Evolutionary conservation across 2,329 filamentous ascomycete species (phyloP).

Genomic region (Penicillium sp.): DNA sequence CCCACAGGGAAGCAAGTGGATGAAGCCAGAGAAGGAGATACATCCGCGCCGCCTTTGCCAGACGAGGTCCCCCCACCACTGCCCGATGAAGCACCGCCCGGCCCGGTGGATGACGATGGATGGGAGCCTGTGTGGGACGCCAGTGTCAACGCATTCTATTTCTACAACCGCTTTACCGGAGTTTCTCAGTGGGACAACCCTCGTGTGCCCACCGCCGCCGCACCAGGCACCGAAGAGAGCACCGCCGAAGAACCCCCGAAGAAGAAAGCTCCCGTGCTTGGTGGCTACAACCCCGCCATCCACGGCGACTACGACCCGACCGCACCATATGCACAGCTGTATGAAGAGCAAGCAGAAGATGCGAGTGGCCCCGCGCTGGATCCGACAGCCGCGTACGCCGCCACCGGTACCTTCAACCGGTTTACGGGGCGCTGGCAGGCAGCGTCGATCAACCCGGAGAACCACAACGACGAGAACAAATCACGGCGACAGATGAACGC

Average conservation of each 20-base stretch:
- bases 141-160: conserved; percentile 69
- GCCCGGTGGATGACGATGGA: conserved; percentile 58
- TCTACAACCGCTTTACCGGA: conserved; percentile 76
- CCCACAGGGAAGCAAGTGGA: conserved; percentile 47
- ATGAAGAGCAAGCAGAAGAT: conserved; percentile 38
- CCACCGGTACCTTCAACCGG: conserved; percentile 80
- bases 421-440: conserved; percentile 83
- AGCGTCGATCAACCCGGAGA: conserved; percentile 65
- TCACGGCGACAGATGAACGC: conserved; percentile 84
- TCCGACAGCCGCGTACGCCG: conserved; percentile 57
- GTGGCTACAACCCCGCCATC: conserved; percentile 92
- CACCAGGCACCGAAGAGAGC: conserved; percentile 27
- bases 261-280: conserved; percentile 48
- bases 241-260: conserved; percentile 32
- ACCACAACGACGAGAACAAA: conserved; percentile 85
- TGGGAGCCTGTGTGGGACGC: conserved; percentile 81
- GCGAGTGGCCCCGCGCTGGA: conserved; percentile 30
- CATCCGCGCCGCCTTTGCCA: conserved; percentile 41
- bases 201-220: conserved; percentile 57
- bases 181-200: conserved; percentile 84
- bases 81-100: conserved; percentile 53
- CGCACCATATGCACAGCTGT: conserved; percentile 80
- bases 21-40: conserved; percentile 13
- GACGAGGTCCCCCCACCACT: conserved; percentile 48
- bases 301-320: conserved; percentile 96